phyloP scores from a whole-genome alignment of 768 basidiomycete species.

The Lactarius deliciosus region DNA sequence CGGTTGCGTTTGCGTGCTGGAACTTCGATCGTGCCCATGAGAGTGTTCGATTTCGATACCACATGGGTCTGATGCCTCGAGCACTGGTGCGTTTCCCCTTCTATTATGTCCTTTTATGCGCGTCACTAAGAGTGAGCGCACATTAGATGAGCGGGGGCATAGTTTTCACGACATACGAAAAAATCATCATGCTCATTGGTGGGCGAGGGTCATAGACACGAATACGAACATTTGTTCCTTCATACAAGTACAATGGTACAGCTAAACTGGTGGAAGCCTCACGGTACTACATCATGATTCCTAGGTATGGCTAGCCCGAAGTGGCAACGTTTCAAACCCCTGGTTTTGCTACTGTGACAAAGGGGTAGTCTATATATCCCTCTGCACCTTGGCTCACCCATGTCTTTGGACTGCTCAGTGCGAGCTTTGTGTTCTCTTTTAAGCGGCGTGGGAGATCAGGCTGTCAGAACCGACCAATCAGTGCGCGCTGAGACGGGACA shows the following conservation, averaged over 20 bases:
- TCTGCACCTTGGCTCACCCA: not conserved
- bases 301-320: not conserved
- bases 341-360: not conserved
- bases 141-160: conserved; percentile 88
- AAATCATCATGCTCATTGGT: conserved; percentile 31
- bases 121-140: not conserved
- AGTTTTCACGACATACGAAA: conserved; percentile 90
- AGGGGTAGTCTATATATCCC: conserved; percentile 31
- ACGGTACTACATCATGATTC: not conserved
- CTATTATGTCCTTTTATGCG: not conserved
- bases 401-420: not conserved
- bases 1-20: too few species aligned
- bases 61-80: too few species aligned
- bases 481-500: not conserved
- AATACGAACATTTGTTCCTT: not conserved
- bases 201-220: conserved; percentile 32
- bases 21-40: too few species aligned
- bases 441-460: conserved; percentile 28
- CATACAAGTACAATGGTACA: not conserved
- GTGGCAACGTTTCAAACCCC: not conserved
- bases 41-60: too few species aligned
- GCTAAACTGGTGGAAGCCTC: not conserved
- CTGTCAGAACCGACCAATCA: conserved; percentile 8
- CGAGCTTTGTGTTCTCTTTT: not conserved
- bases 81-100: conserved; percentile 53